Percentiles rank a stretch among this genome's conserved stretches.
Conservation (phyloP, 192 early-diverging fungal species). For the Umbelopsis sp. region DNA sequence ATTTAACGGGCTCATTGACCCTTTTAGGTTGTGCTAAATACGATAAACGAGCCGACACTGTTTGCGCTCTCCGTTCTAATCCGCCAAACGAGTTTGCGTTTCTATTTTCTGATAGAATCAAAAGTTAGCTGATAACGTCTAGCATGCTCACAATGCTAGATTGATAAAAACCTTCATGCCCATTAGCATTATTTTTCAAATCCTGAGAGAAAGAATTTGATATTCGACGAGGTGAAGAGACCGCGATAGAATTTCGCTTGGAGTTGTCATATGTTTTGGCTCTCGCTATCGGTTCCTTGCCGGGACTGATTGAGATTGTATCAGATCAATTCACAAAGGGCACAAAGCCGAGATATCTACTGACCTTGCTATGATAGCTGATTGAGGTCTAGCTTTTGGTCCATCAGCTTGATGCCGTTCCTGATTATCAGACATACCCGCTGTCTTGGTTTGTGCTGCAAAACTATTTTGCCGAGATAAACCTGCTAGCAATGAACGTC, state of each 20-base stretch:
- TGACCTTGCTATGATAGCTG: too few relatives aligned
- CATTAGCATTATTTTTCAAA: not conserved
- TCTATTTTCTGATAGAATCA: not conserved
- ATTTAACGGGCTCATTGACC: not conserved
- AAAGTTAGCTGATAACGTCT: not conserved
- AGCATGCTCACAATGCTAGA: not conserved
- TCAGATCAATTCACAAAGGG: not conserved
- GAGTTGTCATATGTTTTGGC: not conserved
- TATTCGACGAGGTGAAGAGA: not conserved
- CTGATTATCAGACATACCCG: too few relatives aligned
- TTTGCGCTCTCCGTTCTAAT: constrained; percentile 1
- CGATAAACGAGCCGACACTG: constrained; percentile 7
- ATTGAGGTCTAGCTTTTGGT: too few relatives aligned
- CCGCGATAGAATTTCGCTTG: constrained; percentile 4
- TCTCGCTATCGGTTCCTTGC: not conserved
- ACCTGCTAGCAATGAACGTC: too few relatives aligned
- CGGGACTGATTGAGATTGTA: not conserved
- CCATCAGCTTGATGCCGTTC: too few relatives aligned
- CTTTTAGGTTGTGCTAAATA: constrained; percentile 12
- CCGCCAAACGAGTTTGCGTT: not conserved
- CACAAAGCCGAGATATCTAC: not conserved
- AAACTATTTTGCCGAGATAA: too few relatives aligned
- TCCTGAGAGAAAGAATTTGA: not conserved
- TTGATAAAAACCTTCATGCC: not conserved
- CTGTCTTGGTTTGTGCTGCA: too few relatives aligned